Base-by-base conservation (phyloP, 306 rosid genomes). In the Betula pendula region DNA sequence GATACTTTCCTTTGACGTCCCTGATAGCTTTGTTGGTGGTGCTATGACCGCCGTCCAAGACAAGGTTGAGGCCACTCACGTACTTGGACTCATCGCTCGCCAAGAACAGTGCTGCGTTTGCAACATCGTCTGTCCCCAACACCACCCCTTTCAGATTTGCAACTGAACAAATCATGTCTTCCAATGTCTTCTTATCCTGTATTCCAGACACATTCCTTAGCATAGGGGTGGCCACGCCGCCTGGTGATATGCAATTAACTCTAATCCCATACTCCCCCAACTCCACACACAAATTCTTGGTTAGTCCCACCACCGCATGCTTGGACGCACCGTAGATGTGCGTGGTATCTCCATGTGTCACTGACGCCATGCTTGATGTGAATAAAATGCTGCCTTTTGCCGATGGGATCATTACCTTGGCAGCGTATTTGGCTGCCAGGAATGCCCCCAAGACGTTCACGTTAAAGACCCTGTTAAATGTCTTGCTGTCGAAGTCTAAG, bases 341-440 rank as follows among this genome's bases (percentile, higher is more conserved):
- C 27, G 31, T 16, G 15, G 31, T 27, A 9, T 5, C 14, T 12
- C 25, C 25, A 24, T 25, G 27, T 19, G 24, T 56, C 1, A 56
- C 31, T 24, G 63, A 56, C 11, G 31, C 31, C 9, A 11, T 1
- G 17, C 31, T 56, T 56, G 63, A 24, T 20, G 63, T 56, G 16
- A 56, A 56, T 25, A 56, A 14, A 56, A 56, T 56, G 63, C 31
- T 20, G 0, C 63, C 63, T 11, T 56, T 56, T 27, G 24, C 10
- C 1, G 47, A 38, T 0, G 74, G 84, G 17, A 76, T 77, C 87
- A 80, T 84, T 7, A 63, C 85, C 55, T 51, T 74, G 19, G 87
- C 82, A 5, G 82, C 82, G 49, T 84, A 80, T 62, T 81, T 84
- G 2, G 73, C 75, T 13, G 75, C 87, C 78, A 80, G 0, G 81